A percentile compares a stretch with the other conserved stretches of the same genome.
phyloP scores from a whole-genome alignment of 768 basidiomycete species.

The Termitomyces sp. region DNA sequence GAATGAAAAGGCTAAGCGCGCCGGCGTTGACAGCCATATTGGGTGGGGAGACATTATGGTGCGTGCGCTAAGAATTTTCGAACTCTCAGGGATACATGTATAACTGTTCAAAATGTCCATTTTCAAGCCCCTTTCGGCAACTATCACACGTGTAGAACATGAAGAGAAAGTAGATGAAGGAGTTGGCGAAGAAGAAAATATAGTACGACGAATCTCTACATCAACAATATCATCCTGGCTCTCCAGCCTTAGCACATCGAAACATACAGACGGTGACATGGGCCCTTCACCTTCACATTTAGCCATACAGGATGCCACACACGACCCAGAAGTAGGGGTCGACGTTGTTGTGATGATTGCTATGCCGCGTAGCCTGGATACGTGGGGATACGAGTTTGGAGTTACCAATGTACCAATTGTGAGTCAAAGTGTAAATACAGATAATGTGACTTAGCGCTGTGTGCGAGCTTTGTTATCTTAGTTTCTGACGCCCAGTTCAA shows the following conservation, averaged over 20 bases:
- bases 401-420: conserved; percentile 29
- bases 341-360: conserved; percentile 43
- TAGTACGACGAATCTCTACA: conserved; percentile 1
- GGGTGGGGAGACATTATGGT: conserved; percentile 16
- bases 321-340: conserved; percentile 19
- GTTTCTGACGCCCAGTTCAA: not conserved
- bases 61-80: not conserved
- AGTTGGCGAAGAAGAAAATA: not conserved
- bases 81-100: not conserved
- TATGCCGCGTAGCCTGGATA: conserved; percentile 36
- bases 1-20: not conserved
- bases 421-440: not conserved
- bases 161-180: not conserved
- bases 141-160: not conserved
- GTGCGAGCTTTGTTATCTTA: not conserved
- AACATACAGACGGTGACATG: not conserved
- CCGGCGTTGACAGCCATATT: not conserved
- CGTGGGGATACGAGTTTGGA: conserved; percentile 39
- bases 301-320: conserved; percentile 10
- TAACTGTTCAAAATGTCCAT: not conserved
- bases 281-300: not conserved
- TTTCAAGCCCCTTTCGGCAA: conserved; percentile 15
- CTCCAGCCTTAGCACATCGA: not conserved
- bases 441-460: not conserved
- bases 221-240: conserved; percentile 14